Base-by-base conservation (phyloP, 2,329 filamentous ascomycete species). In the Elsinoe australis region DNA sequence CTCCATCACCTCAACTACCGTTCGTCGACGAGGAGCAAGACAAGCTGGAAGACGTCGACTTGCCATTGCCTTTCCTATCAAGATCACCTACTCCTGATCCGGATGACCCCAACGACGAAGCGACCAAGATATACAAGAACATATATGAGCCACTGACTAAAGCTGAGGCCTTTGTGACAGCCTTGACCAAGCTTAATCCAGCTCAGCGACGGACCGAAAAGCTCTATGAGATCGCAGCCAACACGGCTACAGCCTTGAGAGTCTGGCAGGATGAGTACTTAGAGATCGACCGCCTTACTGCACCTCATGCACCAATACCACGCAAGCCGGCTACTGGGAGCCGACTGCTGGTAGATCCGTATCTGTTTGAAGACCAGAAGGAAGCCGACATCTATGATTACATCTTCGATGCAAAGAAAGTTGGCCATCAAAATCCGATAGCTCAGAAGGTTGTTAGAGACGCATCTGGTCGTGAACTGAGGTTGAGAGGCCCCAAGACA, bases 351-450 rank as follows among this genome's bases (percentile, higher is more conserved):
- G 57, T 71, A 19, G 63, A 68, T 9, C 62, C 64, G 4, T 61
- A 65, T n/a, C 59, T 76, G 2, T 79, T 70, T 52, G 76, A 79
- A 56, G 77, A 78, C 54, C 73, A 73, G 61, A 79, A 79, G 54
- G 78, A 81, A 62, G 71, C 78, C 1, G 71, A 73, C 50, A 63
- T 82, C 0, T 82, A 81, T 57, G 74, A 75, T 49, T 81, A 80
- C 59, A 70, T 68, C 26, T 76, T 76, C 58, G 75, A 77, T 52
- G 61, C 72, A 0, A 74, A 74, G 55, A 71, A 70, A 50, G 55
- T 65, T 35, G 71, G 71, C n/a, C 66, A 63, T 47, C 78, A 80
- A 54, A 73, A 80, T 56, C 75, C 78, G 0, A 78, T 77, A 50
- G 60, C 67, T 1, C 78, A 81, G 52, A 63, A 66, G 26, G 66